Conservation (phyloP, 495 filamentous ascomycete genomes). For the Tuber umbilicatum region DNA sequence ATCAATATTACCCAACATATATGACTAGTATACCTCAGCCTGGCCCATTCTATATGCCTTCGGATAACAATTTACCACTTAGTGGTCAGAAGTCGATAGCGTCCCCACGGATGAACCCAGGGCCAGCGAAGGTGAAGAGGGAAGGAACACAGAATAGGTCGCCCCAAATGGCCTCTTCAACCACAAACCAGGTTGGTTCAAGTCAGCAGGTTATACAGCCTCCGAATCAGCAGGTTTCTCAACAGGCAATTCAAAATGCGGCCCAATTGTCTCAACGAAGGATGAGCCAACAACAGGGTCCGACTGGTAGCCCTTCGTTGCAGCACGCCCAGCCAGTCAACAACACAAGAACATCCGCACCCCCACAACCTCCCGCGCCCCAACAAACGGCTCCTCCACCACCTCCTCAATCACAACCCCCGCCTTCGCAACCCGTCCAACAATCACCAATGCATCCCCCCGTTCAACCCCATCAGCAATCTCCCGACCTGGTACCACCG, state of each 20-base stretch:
- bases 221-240: constrained; percentile 35
- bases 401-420: constrained; percentile 38
- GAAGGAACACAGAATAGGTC: constrained; percentile 37
- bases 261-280: constrained; percentile 34
- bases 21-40: constrained; percentile 6
- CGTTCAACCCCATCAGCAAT: constrained; percentile 62
- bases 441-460: constrained; percentile 41
- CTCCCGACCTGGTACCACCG: constrained; percentile 72
- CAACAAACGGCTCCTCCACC: constrained; percentile 35
- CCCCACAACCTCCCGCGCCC: constrained; percentile 41
- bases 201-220: constrained; percentile 37
- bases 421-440: constrained; percentile 48
- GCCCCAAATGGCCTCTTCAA: constrained; percentile 37
- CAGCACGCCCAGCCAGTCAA: constrained; percentile 41
- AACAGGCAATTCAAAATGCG: constrained; percentile 30
- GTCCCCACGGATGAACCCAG: constrained; percentile 33
- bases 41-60: neutral
- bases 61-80: constrained; percentile 21
- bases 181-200: constrained; percentile 36
- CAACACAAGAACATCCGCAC: constrained; percentile 39
- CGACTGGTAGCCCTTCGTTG: constrained; percentile 39
- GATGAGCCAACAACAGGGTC: constrained; percentile 41
- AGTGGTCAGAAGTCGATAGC: constrained; percentile 32
- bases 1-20: constrained; percentile 29
- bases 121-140: constrained; percentile 34